Conservation (phyloP, 2,329 filamentous ascomycete genomes). For the Passalora sequoiae region DNA sequence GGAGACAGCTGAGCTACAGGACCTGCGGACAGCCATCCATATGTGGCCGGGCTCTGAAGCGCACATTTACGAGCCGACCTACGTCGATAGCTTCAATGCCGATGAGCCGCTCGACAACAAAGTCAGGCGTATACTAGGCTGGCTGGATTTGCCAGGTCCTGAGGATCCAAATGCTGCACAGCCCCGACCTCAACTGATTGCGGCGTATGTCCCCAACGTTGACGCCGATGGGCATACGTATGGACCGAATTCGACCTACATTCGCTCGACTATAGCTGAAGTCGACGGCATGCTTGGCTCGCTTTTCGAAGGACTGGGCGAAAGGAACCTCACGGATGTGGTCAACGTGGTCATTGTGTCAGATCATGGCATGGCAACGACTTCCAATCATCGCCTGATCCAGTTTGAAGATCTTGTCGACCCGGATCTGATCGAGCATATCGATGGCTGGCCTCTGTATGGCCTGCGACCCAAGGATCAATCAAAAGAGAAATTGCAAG, state of each 20-base stretch:
- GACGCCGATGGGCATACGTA: conserved; percentile 81
- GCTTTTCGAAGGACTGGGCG: conserved; percentile 69
- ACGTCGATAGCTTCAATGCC: conserved; percentile 79
- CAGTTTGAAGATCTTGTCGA: conserved; percentile 89
- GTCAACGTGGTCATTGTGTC: conserved; percentile 96
- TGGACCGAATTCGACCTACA: conserved; percentile 93
- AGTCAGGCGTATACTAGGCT: conserved; percentile 70
- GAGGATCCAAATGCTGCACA: conserved; percentile 49
- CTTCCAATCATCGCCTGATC: conserved; percentile 70
- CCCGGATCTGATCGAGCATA: conserved; percentile 68
- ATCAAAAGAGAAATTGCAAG: conserved; percentile 52
- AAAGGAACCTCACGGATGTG: conserved; percentile 78
- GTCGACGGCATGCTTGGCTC: conserved; percentile 77
- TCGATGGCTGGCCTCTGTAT: conserved; percentile 90
- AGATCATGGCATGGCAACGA: conserved; percentile 97
- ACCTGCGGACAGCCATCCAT: conserved; percentile 75
- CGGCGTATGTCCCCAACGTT: conserved; percentile 90
- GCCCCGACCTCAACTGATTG: conserved; percentile 81
- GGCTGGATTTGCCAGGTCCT: conserved; percentile 75
- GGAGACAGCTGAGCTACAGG: conserved; percentile 82
- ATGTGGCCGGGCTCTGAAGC: conserved; percentile 99
- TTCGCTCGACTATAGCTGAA: conserved; percentile 67
- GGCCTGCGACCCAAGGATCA: conserved; percentile 75
- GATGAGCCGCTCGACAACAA: conserved; percentile 70
- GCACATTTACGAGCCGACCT: conserved; percentile 70